phyloP scores from a whole-genome alignment of 192 early-diverging fungal genomes.

The Gaertneriomyces sp. region DNA sequence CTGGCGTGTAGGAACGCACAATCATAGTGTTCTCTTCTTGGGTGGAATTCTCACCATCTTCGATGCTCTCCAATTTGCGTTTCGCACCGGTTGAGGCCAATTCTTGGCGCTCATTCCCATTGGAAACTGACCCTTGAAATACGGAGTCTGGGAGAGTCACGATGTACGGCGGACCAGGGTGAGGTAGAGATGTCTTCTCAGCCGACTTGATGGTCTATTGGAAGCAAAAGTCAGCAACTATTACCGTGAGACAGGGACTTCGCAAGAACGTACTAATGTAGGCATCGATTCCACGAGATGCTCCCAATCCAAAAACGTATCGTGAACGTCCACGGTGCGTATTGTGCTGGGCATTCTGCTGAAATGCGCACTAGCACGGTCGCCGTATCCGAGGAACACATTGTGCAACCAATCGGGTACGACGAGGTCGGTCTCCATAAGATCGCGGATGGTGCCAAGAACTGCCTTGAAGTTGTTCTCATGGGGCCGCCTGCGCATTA shows the following conservation, averaged over 20 bases:
- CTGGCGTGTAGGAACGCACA: conserved; percentile 61
- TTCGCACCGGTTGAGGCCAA: conserved; percentile 11
- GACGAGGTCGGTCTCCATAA: conserved; percentile 77
- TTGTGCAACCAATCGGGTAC: conserved; percentile 91
- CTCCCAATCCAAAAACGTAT: conserved; percentile 82
- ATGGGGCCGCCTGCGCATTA: conserved; percentile 80
- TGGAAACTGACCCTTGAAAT: conserved; percentile 23
- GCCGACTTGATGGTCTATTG: background rate
- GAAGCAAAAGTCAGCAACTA: background rate
- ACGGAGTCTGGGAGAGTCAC: conserved; percentile 62
- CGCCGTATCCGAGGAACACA: conserved; percentile 93
- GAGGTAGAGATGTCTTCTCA: background rate
- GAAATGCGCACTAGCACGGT: conserved; percentile 75
- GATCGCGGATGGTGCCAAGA: conserved; percentile 82
- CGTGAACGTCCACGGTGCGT: conserved; percentile 71
- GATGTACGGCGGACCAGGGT: conserved; percentile 69
- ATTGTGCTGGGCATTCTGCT: conserved; percentile 53
- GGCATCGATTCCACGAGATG: conserved; percentile 55
- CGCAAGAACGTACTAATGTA: too few relatives aligned
- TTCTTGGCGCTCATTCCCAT: conserved; percentile 14
- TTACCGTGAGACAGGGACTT: too few relatives aligned
- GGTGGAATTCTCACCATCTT: conserved; percentile 20
- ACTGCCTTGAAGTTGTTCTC: conserved; percentile 95
- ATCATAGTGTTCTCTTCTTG: conserved; percentile 44
- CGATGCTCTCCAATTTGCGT: conserved; percentile 47